Evolutionary conservation across 768 basidiomycete genomes (phyloP).

Genomic region (Podaxis rugospora): DNA sequence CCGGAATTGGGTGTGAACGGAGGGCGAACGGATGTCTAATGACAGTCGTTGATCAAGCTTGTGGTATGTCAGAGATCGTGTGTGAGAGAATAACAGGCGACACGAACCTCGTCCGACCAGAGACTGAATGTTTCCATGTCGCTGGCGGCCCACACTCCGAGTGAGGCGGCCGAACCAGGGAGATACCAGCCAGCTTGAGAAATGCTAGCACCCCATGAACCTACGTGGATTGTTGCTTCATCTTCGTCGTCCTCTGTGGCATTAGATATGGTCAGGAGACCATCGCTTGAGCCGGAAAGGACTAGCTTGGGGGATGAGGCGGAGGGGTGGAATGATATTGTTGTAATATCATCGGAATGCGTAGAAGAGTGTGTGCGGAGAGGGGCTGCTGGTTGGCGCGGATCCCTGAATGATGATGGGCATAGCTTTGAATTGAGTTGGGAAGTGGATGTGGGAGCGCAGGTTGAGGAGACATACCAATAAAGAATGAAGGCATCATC

Average conservation of each 20-base stretch:
- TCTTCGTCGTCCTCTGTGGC: slow-evolving; percentile 81
- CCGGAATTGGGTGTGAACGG: slow-evolving; percentile 47
- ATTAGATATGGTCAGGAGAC: slow-evolving; percentile 70
- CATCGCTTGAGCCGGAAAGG: slow-evolving; percentile 84
- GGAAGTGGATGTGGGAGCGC: background rate
- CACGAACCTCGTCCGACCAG: slow-evolving; percentile 69
- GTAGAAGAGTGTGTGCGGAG: slow-evolving; percentile 78
- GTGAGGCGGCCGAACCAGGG: slow-evolving; percentile 11
- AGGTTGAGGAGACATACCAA: slow-evolving; percentile 46
- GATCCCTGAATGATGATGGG: slow-evolving; percentile 55
- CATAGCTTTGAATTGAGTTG: background rate
- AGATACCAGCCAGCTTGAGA: slow-evolving; percentile 66
- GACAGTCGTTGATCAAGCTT: slow-evolving; percentile 58
- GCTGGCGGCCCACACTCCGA: slow-evolving; percentile 71
- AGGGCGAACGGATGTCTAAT: slow-evolving; percentile 62
- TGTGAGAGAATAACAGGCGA: background rate
- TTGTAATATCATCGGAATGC: slow-evolving; percentile 91
- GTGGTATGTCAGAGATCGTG: background rate
- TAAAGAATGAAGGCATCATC: slow-evolving; percentile 83
- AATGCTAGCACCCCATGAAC: slow-evolving; percentile 83
- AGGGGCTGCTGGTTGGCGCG: slow-evolving; percentile 67
- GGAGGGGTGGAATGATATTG: slow-evolving; percentile 48
- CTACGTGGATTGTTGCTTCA: slow-evolving; percentile 74
- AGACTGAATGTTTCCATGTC: slow-evolving; percentile 94
- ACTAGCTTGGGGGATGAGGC: slow-evolving; percentile 29